Evolutionary conservation across 176 grass and related monocot species (phyloP).

Genomic region (Ampelocalamus luodianensis): DNA sequence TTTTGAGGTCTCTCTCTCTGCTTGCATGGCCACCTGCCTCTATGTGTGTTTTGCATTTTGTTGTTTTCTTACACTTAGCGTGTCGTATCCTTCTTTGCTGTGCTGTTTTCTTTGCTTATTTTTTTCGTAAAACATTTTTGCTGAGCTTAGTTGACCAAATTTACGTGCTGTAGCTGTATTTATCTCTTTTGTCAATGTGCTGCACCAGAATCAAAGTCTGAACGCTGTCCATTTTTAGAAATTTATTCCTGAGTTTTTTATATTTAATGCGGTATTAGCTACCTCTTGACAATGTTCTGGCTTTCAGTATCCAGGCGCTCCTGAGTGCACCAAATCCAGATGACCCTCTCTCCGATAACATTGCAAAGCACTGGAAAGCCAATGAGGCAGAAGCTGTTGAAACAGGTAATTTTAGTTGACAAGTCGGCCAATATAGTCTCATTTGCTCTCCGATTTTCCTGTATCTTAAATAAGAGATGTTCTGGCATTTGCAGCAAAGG

Average conservation of each 20-base stretch:
- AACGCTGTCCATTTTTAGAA: background rate
- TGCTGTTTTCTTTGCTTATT: background rate
- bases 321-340: slow-evolving; percentile 96
- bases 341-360: slow-evolving; percentile 95
- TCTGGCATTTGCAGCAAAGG: slow-evolving; percentile 70
- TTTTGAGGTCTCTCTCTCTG: slow-evolving; percentile 65
- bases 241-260: slow-evolving; percentile 16
- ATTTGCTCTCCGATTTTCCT: slow-evolving; percentile 1
- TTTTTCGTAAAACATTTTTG: background rate
- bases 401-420: slow-evolving; percentile 61
- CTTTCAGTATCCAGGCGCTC: slow-evolving; percentile 93
- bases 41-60: background rate
- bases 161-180: background rate
- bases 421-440: background rate
- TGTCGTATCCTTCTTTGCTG: background rate
- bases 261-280: slow-evolving; percentile 2
- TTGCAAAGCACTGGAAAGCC: slow-evolving; percentile 97
- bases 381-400: slow-evolving; percentile 96
- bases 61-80: background rate
- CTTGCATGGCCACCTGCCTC: background rate
- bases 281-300: slow-evolving; percentile 30
- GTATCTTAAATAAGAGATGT: background rate
- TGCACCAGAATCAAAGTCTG: background rate
- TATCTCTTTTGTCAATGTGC: background rate
- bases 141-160: slow-evolving; percentile 26